Conservation (phyloP, 2,329 filamentous ascomycete species). For the Colletotrichum gigasporum region DNA sequence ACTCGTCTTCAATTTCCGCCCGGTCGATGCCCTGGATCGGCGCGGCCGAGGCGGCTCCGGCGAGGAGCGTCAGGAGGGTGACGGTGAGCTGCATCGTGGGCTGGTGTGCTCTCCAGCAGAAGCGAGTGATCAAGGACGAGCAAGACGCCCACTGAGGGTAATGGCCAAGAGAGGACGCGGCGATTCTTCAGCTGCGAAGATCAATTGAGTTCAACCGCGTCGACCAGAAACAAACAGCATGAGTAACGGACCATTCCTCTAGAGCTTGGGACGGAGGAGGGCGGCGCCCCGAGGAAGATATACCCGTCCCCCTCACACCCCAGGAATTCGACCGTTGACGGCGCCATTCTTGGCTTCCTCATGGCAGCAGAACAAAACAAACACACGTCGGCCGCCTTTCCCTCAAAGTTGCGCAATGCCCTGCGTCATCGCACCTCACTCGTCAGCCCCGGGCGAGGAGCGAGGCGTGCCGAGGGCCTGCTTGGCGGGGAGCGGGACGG, state of each 20-base stretch:
- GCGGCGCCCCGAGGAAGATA: background rate
- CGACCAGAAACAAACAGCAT: too few relatives aligned
- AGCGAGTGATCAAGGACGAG: background rate
- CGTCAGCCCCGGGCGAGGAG: slow-evolving; percentile 28
- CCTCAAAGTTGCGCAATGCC: background rate
- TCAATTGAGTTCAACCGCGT: too few relatives aligned
- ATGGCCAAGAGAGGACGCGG: too few relatives aligned
- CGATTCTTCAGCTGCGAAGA: background rate
- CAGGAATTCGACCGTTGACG: background rate
- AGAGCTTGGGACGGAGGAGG: background rate
- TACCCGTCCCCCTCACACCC: background rate
- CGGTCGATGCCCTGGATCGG: slow-evolving; percentile 32
- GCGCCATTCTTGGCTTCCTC: slow-evolving; percentile 3
- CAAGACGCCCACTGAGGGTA: too few relatives aligned
- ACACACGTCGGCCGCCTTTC: background rate
- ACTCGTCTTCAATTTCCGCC: slow-evolving; percentile 29
- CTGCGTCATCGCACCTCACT: slow-evolving; percentile 25
- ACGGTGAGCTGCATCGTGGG: slow-evolving; percentile 13
- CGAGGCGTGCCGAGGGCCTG: slow-evolving; percentile 12
- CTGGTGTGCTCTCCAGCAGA: too few relatives aligned
- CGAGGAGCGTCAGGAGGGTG: slow-evolving; percentile 17
- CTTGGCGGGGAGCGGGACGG: slow-evolving; percentile 12
- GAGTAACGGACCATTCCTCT: background rate
- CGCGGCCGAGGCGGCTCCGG: background rate
- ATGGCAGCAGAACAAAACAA: too few relatives aligned